Evolutionary conservation across 192 early-diverging fungal genomes (phyloP).

Genomic region (Mycoemilia scoparia): DNA sequence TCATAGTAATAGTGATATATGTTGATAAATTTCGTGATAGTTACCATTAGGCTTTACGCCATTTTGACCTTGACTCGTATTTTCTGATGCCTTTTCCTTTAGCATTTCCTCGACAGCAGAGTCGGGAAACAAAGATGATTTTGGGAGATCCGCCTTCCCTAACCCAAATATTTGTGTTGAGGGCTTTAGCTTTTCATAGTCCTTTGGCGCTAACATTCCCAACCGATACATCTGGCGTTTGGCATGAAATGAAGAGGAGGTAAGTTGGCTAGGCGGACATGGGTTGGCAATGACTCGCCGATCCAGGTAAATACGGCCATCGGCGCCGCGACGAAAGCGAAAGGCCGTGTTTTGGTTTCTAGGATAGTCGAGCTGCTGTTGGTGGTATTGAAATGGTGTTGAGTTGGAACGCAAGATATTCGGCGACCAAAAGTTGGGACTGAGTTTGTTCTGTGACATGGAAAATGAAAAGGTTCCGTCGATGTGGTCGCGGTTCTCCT

Average conservation of each 20-base stretch:
- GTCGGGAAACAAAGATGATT: no score
- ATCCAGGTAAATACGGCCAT: slow-evolving; percentile 18
- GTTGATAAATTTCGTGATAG: no score
- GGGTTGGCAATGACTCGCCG: slow-evolving; percentile 6
- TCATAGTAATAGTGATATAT: no score
- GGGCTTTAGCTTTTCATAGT: slow-evolving; percentile 8
- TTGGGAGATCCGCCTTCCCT: no score
- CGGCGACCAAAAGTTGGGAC: slow-evolving; percentile 13
- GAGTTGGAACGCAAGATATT: background rate
- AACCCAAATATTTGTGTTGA: no score
- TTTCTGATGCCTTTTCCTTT: no score
- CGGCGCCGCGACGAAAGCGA: slow-evolving; percentile 14
- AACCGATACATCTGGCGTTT: slow-evolving; percentile 13
- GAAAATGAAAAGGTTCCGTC: slow-evolving; percentile 13
- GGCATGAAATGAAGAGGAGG: no score
- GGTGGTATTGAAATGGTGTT: slow-evolving; percentile 1
- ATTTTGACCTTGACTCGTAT: no score
- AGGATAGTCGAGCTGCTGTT: background rate
- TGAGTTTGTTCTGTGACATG: background rate
- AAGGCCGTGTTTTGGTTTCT: slow-evolving; percentile 7
- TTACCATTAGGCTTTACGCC: no score
- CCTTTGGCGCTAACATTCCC: slow-evolving; percentile 13
- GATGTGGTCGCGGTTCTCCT: slow-evolving; percentile 7
- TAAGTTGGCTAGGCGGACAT: background rate
- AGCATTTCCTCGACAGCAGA: no score